phyloP scores from a whole-genome alignment of 176 grass and related monocot species.

The Miscanthus lutarioriparius region DNA sequence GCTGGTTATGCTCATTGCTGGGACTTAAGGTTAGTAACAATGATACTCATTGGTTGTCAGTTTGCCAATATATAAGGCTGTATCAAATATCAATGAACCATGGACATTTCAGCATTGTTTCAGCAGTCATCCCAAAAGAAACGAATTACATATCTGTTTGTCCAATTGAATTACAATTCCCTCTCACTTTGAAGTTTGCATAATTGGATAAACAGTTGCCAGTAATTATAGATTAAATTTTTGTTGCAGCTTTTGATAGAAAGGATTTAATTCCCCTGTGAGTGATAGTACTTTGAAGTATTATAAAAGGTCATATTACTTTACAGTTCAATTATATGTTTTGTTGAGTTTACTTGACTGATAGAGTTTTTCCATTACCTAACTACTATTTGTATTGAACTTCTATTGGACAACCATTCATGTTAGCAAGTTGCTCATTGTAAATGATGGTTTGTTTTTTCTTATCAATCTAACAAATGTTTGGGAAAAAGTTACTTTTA shows the following conservation, averaged over 20 bases:
- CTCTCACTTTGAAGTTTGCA: slow-evolving; percentile 11
- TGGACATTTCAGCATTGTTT: not conserved
- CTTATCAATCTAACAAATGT: not conserved
- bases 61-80: not conserved
- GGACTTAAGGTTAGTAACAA: slow-evolving; percentile 70
- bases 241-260: not conserved
- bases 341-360: not conserved
- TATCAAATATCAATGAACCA: not conserved
- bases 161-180: not conserved
- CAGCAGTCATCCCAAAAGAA: not conserved
- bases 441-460: not conserved
- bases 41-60: slow-evolving; percentile 4
- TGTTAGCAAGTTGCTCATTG: not conserved
- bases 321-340: slow-evolving; percentile 5
- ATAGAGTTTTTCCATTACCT: not conserved
- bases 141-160: not conserved
- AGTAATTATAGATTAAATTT: not conserved
- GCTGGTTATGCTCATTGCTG: slow-evolving; percentile 94
- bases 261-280: not conserved
- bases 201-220: not conserved
- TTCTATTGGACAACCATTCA: not conserved
- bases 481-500: not conserved
- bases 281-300: not conserved
- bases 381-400: slow-evolving; percentile 3
- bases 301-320: not conserved